Evolutionary conservation across 495 filamentous ascomycete genomes (phyloP).

Genomic region (Xylaria curta): DNA sequence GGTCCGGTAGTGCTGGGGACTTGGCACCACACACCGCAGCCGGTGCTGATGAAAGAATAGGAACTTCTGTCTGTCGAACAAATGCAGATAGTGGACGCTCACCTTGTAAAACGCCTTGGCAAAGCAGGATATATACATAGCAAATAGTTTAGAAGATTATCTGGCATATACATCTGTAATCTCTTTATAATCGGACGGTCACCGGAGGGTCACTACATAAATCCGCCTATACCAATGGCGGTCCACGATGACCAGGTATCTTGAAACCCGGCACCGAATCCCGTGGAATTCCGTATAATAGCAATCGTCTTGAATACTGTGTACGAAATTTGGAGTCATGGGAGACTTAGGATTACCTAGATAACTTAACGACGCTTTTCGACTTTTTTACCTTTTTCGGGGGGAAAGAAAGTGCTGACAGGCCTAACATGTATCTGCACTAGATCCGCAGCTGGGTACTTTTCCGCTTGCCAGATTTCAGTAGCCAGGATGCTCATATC

Average conservation of each 20-base stretch:
- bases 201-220: not conserved
- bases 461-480: constrained; percentile 8
- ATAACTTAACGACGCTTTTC: not conserved
- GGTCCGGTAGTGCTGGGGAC: constrained; percentile 15
- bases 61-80: not conserved
- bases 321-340: not conserved
- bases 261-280: not conserved
- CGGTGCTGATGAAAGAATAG: not conserved
- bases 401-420: constrained; percentile 18
- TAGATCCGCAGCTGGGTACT: constrained; percentile 4
- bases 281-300: constrained; percentile 1
- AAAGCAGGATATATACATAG: not conserved
- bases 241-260: not conserved
- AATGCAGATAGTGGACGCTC: not conserved
- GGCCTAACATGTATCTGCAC: constrained; percentile 1
- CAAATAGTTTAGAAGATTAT: not conserved
- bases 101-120: not conserved
- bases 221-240: not conserved
- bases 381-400: not conserved
- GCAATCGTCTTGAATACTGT: not conserved
- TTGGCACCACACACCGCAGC: constrained; percentile 11
- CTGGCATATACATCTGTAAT: not conserved
- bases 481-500: not conserved
- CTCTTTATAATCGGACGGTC: constrained; percentile 3
- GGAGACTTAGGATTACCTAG: not conserved